These are phyloP conservation scores for Skeletonema marinoi DNA, from an alignment of 108 stramenopile genomes.

Conservation along the genomic window DNA sequence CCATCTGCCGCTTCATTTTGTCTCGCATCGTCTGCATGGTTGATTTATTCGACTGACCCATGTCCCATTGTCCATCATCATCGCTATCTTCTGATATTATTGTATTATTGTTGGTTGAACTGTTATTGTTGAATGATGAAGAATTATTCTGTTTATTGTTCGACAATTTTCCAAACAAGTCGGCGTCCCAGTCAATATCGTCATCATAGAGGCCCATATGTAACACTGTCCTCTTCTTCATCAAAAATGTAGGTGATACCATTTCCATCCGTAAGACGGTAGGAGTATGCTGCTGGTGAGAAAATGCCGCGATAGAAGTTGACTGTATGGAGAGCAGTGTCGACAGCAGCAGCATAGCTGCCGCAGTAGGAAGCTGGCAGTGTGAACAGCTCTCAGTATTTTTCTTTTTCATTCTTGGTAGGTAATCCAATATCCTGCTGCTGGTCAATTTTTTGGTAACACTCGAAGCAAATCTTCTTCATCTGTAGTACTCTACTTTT, in stretches of 20 bases:
- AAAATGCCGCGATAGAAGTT: not conserved
- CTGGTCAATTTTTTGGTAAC: too few species aligned
- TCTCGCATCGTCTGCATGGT: not conserved
- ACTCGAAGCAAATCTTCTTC: too few species aligned
- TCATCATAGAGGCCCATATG: not conserved
- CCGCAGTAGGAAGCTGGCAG: not conserved
- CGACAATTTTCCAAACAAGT: conserved; percentile 7
- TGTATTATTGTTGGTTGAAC: not conserved
- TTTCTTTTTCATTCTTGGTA: not conserved
- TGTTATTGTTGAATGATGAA: not conserved
- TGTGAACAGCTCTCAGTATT: not conserved
- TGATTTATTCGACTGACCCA: not conserved
- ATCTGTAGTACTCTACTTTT: too few species aligned
- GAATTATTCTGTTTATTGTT: not conserved
- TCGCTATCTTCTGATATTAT: not conserved
- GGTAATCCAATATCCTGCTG: too few species aligned
- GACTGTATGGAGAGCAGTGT: not conserved
- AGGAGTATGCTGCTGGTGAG: not conserved
- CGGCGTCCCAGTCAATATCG: conserved; percentile 13
- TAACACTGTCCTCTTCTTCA: not conserved
- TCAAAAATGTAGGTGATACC: not conserved
- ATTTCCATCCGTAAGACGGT: not conserved
- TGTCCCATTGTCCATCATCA: conserved; percentile 3
- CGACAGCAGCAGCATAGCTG: not conserved
- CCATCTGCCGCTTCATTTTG: not conserved